phyloP scores from a whole-genome alignment of 805 yeast genomes.

The Ogataea allantospora region DNA sequence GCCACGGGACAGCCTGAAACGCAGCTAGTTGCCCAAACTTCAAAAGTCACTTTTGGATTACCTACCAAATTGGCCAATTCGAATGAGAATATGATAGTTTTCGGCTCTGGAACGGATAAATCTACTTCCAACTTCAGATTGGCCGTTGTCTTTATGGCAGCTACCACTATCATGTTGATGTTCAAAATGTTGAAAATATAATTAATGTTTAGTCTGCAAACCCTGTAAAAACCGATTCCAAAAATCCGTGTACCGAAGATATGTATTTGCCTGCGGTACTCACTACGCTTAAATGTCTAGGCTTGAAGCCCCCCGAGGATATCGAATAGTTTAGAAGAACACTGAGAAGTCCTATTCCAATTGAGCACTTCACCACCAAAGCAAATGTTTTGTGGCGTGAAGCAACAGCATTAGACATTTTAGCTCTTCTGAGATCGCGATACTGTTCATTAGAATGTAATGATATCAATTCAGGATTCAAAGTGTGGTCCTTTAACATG shows the following conservation, averaged over 20 bases:
- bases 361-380: constrained; percentile 18
- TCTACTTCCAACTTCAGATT: background rate
- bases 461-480: constrained; percentile 12
- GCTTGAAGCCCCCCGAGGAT: constrained; percentile 9
- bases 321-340: constrained; percentile 17
- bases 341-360: constrained; percentile 22
- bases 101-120: constrained; percentile 1
- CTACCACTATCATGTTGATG: constrained; percentile 2
- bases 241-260: constrained; percentile 10
- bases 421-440: constrained; percentile 1
- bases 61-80: constrained; percentile 6
- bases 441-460: constrained; percentile 16
- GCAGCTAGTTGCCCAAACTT: background rate
- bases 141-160: background rate
- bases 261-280: constrained; percentile 1
- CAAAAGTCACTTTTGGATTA: background rate
- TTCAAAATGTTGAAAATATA: constrained; percentile 10
- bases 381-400: constrained; percentile 17
- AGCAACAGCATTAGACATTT: constrained; percentile 6
- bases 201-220: constrained; percentile 4
- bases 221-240: constrained; percentile 17
- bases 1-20: constrained; percentile 23
- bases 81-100: constrained; percentile 7
- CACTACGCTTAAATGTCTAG: constrained; percentile 11
- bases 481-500: constrained; percentile 16